Conservation (phyloP, 2,329 filamentous ascomycete genomes). For the Colletotrichum sublineola region DNA sequence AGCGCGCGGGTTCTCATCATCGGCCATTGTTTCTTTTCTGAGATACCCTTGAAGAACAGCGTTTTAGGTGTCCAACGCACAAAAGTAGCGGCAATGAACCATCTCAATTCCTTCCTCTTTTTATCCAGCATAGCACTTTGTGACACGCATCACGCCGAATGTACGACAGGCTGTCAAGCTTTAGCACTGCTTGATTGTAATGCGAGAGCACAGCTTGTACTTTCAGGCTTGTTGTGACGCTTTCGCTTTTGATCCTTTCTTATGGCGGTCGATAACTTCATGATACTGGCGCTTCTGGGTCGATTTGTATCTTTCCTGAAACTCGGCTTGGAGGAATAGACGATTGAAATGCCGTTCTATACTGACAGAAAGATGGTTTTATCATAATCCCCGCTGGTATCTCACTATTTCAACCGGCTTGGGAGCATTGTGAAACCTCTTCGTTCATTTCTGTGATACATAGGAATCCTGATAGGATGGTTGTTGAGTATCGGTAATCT, state of each 20-base stretch:
- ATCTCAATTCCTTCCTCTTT: conserved; percentile 3
- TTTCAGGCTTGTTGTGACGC: background rate
- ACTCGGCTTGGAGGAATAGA: background rate
- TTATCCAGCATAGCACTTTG: background rate
- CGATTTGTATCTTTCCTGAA: background rate
- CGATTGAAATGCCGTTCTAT: background rate
- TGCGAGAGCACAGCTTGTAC: background rate
- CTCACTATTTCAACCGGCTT: background rate
- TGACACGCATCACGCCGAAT: background rate
- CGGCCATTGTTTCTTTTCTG: conserved; percentile 13
- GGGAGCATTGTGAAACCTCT: background rate
- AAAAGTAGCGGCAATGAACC: conserved; percentile 18
- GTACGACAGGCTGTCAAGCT: background rate
- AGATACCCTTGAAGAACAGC: conserved; percentile 37
- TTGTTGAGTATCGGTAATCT: background rate
- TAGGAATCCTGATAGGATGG: no score
- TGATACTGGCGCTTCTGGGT: background rate
- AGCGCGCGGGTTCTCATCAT: conserved; percentile 12
- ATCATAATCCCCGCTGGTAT: background rate
- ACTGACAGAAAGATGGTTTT: background rate
- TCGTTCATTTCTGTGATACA: no score
- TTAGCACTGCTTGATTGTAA: no score
- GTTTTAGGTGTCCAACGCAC: conserved; percentile 17
- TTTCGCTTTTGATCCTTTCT: background rate
- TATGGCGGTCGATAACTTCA: background rate